Evolutionary conservation across 257 asterid genomes (phyloP).

Genomic region (Solanum okadae): DNA sequence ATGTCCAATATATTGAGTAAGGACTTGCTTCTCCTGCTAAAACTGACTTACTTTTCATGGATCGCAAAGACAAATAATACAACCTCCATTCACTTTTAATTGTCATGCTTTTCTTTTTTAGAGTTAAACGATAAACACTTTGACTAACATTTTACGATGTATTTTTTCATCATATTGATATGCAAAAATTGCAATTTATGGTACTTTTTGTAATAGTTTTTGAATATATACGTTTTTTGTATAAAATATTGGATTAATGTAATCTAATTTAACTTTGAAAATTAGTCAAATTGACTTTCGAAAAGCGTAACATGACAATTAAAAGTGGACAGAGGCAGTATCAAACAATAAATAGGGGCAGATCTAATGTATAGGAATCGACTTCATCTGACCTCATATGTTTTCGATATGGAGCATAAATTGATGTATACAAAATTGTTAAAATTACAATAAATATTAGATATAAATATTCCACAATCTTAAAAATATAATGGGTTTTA

Average conservation of each 20-base stretch:
- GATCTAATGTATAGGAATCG: background rate
- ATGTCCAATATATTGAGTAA: background rate
- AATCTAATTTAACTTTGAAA: too few species aligned
- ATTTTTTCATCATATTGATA: too few species aligned
- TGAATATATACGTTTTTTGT: too few species aligned
- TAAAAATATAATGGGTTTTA: background rate
- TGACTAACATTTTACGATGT: too few species aligned
- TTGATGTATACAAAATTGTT: background rate
- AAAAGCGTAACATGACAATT: too few species aligned
- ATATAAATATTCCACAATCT: background rate
- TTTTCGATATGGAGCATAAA: background rate
- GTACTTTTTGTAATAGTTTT: too few species aligned
- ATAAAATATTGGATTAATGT: too few species aligned
- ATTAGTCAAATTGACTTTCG: too few species aligned
- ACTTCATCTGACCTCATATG: background rate
- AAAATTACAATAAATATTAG: too few species aligned
- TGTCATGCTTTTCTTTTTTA: too few species aligned
- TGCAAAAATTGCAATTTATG: too few species aligned
- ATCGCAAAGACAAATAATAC: background rate
- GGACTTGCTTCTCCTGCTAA: background rate
- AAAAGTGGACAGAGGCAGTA: background rate
- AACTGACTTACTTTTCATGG: background rate
- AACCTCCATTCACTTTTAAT: accelerated
- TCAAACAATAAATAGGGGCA: background rate
- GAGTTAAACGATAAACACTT: background rate